These are phyloP conservation scores for Clarkia xantiana DNA, from an alignment of 345 rosid species.

Conservation along the genomic window DNA sequence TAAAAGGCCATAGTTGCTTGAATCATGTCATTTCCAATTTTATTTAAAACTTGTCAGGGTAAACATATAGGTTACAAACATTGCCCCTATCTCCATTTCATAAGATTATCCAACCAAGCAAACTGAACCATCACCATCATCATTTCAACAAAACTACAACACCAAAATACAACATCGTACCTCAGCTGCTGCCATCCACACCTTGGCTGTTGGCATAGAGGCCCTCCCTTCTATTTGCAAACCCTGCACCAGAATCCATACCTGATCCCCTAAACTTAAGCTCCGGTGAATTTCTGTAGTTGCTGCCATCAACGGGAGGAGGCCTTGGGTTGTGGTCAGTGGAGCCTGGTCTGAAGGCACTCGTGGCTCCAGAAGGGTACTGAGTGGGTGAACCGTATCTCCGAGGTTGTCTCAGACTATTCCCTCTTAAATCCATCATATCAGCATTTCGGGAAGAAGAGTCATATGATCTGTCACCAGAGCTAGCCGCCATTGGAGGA, in stretches of 20 bases:
- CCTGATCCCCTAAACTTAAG: slow-evolving; percentile 46
- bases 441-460: slow-evolving; percentile 50
- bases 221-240: slow-evolving; percentile 51
- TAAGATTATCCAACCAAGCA: too few species aligned
- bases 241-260: slow-evolving; percentile 37
- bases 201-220: slow-evolving; percentile 41
- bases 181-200: slow-evolving; percentile 39
- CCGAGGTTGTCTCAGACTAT: slow-evolving; percentile 35
- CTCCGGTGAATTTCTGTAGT: slow-evolving; percentile 40
- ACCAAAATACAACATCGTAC: too few species aligned
- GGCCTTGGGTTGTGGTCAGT: slow-evolving; percentile 41
- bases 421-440: slow-evolving; percentile 41
- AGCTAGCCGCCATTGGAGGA: slow-evolving; percentile 29
- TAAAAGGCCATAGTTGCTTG: too few species aligned
- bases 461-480: slow-evolving; percentile 52
- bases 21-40: too few species aligned
- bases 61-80: too few species aligned
- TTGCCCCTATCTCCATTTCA: too few species aligned
- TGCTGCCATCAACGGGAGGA: slow-evolving; percentile 39
- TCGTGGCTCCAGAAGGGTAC: slow-evolving; percentile 43
- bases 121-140: too few species aligned
- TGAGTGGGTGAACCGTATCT: slow-evolving; percentile 54
- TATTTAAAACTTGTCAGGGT: too few species aligned
- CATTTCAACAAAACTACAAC: too few species aligned
- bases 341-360: slow-evolving; percentile 48